A percentile compares a stretch with the other conserved stretches of the same genome.
phyloP scores from a whole-genome alignment of 2,329 filamentous ascomycete genomes.

The Pseudopyricularia cyperi region DNA sequence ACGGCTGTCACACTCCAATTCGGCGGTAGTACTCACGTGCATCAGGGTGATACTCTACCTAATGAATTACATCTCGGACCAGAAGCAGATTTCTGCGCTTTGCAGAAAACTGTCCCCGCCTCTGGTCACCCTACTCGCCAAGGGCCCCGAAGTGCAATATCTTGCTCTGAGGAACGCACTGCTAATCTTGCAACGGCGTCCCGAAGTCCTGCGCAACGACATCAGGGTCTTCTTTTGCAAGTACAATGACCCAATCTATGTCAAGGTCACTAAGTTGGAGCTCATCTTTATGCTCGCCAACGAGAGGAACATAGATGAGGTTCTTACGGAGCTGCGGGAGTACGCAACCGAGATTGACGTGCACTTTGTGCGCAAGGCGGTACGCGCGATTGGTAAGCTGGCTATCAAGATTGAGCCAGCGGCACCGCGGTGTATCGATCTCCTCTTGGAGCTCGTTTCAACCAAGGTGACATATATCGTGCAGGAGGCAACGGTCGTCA shows the following conservation, averaged over 20 bases:
- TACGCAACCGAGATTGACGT: conserved; percentile 98
- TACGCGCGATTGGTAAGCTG: conserved; percentile 92
- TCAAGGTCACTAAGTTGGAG: conserved; percentile 97
- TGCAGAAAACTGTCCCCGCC: conserved; percentile 92
- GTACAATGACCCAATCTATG: conserved; percentile 98
- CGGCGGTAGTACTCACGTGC: conserved; percentile 88
- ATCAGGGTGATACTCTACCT: conserved; percentile 94
- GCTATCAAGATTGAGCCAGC: conserved; percentile 98
- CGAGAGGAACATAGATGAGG: conserved; percentile 89
- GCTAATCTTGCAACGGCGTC: conserved; percentile 81
- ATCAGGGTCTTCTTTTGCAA: conserved; percentile 99
- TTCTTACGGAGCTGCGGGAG: conserved; percentile 85
- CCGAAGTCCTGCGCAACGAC: conserved; percentile 89
- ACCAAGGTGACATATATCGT: conserved; percentile 99
- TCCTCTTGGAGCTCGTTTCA: conserved; percentile 81
- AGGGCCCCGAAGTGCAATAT: conserved; percentile 97
- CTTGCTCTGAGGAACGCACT: conserved; percentile 86
- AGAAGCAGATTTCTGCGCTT: conserved; percentile 74
- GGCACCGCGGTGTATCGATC: conserved; percentile 80
- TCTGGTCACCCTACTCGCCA: conserved; percentile 85
- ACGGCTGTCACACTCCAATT: conserved; percentile 94
- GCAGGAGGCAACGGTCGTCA: conserved; percentile 96
- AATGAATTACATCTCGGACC: conserved; percentile 95
- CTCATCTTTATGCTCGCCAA: conserved; percentile 98
- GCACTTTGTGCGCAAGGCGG: conserved; percentile 95